Conservation (phyloP, 768 basidiomycete genomes). For the Amanita fuliginea region DNA sequence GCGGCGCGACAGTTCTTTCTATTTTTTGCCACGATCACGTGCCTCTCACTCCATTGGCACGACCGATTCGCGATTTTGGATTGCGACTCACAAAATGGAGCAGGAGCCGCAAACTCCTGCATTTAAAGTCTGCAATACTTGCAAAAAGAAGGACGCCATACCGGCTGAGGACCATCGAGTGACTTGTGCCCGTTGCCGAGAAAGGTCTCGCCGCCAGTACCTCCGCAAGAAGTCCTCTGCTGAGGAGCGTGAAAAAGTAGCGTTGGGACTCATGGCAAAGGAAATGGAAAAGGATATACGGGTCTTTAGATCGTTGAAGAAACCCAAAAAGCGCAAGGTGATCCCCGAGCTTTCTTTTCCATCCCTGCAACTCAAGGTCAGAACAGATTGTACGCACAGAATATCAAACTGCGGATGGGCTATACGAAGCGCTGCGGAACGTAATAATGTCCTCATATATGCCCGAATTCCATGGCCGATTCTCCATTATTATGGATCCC, state of each 20-base stretch:
- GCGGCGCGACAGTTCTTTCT: not conserved
- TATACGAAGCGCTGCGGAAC: not conserved
- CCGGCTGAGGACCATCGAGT: not conserved
- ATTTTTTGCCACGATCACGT: slow-evolving; percentile 2
- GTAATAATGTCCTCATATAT: not conserved
- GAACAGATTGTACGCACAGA: not conserved
- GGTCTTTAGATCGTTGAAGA: not conserved
- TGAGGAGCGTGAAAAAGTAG: not conserved
- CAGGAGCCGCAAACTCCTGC: not conserved
- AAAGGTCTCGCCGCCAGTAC: not conserved
- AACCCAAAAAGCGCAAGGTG: not conserved
- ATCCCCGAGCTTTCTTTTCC: not conserved
- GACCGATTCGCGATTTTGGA: too few relatives aligned
- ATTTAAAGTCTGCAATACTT: not conserved
- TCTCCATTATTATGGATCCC: not conserved
- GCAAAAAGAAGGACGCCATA: slow-evolving; percentile 3
- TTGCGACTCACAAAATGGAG: not conserved
- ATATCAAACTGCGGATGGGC: not conserved
- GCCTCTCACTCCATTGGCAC: too few relatives aligned
- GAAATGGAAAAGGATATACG: not conserved
- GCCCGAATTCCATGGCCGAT: not conserved
- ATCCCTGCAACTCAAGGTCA: not conserved
- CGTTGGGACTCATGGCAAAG: not conserved
- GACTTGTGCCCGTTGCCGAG: not conserved
- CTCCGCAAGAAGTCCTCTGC: too few relatives aligned